Percentiles rank a stretch among this genome's conserved stretches.
phyloP scores from a whole-genome alignment of 1,284 basidiomycete genomes.

The Sporisorium scitamineum region DNA sequence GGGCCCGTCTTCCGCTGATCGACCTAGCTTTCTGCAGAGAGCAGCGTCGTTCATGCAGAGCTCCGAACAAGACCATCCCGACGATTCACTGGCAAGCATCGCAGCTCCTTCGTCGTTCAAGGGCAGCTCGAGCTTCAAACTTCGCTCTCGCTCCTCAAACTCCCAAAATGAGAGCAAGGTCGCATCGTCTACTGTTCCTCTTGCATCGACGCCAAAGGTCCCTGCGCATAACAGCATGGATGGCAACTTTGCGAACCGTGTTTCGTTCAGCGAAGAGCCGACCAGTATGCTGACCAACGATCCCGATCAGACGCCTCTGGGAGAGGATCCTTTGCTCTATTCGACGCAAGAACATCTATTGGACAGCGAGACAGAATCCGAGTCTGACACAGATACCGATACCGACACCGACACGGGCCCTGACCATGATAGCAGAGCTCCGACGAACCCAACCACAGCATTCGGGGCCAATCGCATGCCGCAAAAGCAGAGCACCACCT shows the following conservation, averaged over 20 bases:
- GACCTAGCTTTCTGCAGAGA: background rate
- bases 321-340: conserved; percentile 59
- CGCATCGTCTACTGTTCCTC: background rate
- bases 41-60: conserved; percentile 7
- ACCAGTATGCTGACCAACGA: conserved; percentile 44
- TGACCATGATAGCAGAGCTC: conserved; percentile 19
- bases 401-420: background rate
- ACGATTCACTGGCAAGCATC: conserved; percentile 40
- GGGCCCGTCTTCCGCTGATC: background rate
- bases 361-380: conserved; percentile 40
- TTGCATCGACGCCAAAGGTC: background rate
- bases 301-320: conserved; percentile 54
- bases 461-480: background rate
- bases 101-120: conserved; percentile 30
- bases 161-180: background rate
- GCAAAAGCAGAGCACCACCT: background rate
- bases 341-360: conserved; percentile 45
- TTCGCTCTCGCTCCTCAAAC: conserved; percentile 29
- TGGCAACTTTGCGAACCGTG: conserved; percentile 11
- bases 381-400: conserved; percentile 35
- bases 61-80: conserved; percentile 19
- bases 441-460: background rate
- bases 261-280: conserved; percentile 53
- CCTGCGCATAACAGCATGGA: background rate
- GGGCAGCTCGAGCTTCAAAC: conserved; percentile 37